Evolutionary conservation across 2,329 filamentous ascomycete species (phyloP).

Genomic region (Pyrenochaeta sp.): DNA sequence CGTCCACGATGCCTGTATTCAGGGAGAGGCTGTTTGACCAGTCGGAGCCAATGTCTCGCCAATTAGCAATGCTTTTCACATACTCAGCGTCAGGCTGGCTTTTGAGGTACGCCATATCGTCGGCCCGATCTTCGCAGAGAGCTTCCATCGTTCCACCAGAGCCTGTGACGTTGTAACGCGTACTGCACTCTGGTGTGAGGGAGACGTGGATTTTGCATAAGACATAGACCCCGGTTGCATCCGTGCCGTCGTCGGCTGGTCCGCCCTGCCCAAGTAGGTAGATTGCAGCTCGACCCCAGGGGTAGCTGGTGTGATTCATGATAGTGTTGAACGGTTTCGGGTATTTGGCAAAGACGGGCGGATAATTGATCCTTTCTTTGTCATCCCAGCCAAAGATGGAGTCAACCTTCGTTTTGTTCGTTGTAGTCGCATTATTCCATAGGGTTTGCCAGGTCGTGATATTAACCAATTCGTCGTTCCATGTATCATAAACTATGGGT

Average conservation of each 20-base stretch:
- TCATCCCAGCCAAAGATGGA: constrained; percentile 74
- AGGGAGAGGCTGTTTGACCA: constrained; percentile 56
- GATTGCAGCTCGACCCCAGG: constrained; percentile 61
- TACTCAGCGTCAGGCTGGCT: constrained; percentile 64
- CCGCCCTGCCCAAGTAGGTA: constrained; percentile 66
- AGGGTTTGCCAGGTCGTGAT: constrained; percentile 32
- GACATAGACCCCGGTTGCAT: constrained; percentile 59
- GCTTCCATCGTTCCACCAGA: constrained; percentile 67
- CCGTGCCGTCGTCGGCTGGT: constrained; percentile 22
- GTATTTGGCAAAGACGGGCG: constrained; percentile 55
- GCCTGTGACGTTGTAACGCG: constrained; percentile 57
- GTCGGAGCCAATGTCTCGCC: constrained; percentile 54
- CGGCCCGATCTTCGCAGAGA: constrained; percentile 66
- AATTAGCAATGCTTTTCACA: constrained; percentile 56
- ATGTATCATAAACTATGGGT: constrained; percentile 71
- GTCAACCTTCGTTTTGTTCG: constrained; percentile 64
- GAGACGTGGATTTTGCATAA: constrained; percentile 74
- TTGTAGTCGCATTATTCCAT: constrained; percentile 33
- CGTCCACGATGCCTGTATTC: constrained; percentile 54
- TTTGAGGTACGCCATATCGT: constrained; percentile 64
- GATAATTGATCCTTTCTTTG: constrained; percentile 59
- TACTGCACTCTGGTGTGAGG: constrained; percentile 72
- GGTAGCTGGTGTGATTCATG: constrained; percentile 46
- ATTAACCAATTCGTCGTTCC: constrained; percentile 56
- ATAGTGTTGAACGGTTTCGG: constrained; percentile 72